Evolutionary conservation across 768 basidiomycete species (phyloP).

Genomic region (Lactarius hatsudake): DNA sequence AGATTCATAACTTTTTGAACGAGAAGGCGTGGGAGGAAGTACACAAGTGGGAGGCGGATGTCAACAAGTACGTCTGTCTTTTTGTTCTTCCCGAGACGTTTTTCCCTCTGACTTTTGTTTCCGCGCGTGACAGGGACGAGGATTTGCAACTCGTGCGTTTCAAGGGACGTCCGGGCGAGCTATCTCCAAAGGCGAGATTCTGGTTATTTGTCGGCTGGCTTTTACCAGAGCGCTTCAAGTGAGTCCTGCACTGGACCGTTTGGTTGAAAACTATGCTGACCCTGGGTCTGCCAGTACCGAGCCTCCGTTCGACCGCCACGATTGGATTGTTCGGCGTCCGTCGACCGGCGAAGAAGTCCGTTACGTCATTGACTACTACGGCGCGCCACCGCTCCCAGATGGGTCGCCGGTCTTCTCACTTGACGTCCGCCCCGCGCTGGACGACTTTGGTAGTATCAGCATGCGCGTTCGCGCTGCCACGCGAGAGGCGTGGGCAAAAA

Average conservation of each 20-base stretch:
- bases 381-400: conserved; percentile 82
- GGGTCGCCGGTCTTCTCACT: conserved; percentile 94
- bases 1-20: conserved; percentile 97
- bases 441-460: conserved; percentile 73
- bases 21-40: conserved; percentile 97
- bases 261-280: not conserved
- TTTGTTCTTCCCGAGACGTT: not conserved
- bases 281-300: conserved; percentile 54
- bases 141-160: conserved; percentile 78
- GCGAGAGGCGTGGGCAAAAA: conserved; percentile 25
- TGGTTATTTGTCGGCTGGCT: conserved; percentile 86
- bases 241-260: conserved; percentile 30
- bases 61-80: conserved; percentile 49
- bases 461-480: conserved; percentile 43
- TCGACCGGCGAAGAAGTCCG: conserved; percentile 78
- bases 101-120: not conserved
- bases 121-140: conserved; percentile 47
- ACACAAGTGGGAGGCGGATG: conserved; percentile 82
- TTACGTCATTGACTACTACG: conserved; percentile 99
- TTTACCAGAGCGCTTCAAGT: conserved; percentile 90
- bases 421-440: conserved; percentile 93
- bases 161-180: conserved; percentile 85
- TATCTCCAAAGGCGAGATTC: conserved; percentile 92
- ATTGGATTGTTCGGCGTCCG: conserved; percentile 90
- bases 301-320: conserved; percentile 92